Percentiles rank a stretch among this genome's conserved stretches.
phyloP scores from a whole-genome alignment of 352 stramenopile genomes.

The Phytophthora boehmeriae region DNA sequence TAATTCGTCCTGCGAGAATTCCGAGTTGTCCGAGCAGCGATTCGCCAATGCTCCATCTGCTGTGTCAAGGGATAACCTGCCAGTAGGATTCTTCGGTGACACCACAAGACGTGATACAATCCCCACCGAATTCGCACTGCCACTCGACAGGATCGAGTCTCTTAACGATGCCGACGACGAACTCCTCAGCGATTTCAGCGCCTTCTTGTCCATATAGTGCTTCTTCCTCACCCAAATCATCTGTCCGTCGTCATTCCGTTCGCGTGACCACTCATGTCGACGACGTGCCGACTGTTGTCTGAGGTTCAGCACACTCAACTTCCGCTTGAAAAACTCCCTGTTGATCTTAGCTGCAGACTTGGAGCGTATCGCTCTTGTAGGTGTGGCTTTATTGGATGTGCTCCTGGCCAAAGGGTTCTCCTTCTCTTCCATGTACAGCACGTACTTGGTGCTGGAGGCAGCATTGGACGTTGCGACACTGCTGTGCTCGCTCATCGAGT shows the following conservation, averaged over 20 bases:
- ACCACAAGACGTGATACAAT: constrained; percentile 79
- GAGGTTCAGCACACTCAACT: constrained; percentile 79
- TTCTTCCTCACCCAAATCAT: constrained; percentile 89
- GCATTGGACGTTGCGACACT: constrained; percentile 33
- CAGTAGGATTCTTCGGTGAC: constrained; percentile 76
- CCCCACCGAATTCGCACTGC: constrained; percentile 67
- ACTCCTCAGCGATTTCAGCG: constrained; percentile 65
- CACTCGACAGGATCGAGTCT: constrained; percentile 71
- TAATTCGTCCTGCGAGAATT: constrained; percentile 75
- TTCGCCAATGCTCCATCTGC: constrained; percentile 65
- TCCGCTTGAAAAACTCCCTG: constrained; percentile 73
- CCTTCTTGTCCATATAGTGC: constrained; percentile 72
- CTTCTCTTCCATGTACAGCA: constrained; percentile 72
- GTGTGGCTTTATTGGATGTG: constrained; percentile 21
- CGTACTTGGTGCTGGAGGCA: constrained; percentile 61
- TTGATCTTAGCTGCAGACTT: constrained; percentile 52
- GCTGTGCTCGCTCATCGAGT: constrained; percentile 39
- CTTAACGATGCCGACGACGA: constrained; percentile 65
- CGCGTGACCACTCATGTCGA: constrained; percentile 83
- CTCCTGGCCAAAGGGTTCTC: constrained; percentile 52
- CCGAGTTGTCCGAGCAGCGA: constrained; percentile 60
- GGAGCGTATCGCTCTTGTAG: constrained; percentile 15
- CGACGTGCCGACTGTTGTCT: constrained; percentile 84
- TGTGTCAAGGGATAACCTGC: constrained; percentile 73
- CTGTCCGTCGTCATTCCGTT: constrained; percentile 75